Conservation (phyloP, 345 rosid species). For the Lumnitzera racemosa region DNA sequence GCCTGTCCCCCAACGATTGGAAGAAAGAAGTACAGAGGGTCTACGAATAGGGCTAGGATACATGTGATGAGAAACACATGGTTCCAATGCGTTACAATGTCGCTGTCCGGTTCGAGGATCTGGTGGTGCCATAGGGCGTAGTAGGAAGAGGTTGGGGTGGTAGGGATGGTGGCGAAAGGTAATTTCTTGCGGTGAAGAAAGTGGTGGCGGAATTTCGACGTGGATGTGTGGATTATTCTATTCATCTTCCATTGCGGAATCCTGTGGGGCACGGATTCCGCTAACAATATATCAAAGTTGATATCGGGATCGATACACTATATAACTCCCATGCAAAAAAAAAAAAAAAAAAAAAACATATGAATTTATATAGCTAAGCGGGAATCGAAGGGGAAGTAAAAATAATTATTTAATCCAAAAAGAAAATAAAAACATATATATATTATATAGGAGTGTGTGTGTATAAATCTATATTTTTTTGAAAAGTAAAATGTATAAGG, state of each 20-base stretch:
- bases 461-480: no score
- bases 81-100: constrained; percentile 74
- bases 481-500: no score
- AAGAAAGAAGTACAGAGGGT: constrained; percentile 73
- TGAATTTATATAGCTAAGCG: no score
- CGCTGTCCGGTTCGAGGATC: constrained; percentile 90
- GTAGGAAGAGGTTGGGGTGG: constrained; percentile 21
- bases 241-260: constrained; percentile 23
- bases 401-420: no score
- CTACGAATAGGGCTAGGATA: constrained; percentile 77
- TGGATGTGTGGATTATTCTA: constrained; percentile 17
- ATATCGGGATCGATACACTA: no score
- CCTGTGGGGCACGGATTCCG: not conserved
- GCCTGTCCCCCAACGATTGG: constrained; percentile 51
- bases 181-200: constrained; percentile 19
- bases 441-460: no score
- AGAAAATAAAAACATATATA: no score
- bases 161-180: constrained; percentile 2
- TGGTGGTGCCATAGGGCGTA: constrained; percentile 70
- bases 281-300: no score
- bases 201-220: constrained; percentile 29
- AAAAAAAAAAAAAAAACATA: no score
- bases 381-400: no score
- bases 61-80: constrained; percentile 69
- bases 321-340: no score